Percentiles rank a stretch among this genome's conserved stretches.
phyloP scores from a whole-genome alignment of 164 flowering plant genomes.

The Santalum album region DNA sequence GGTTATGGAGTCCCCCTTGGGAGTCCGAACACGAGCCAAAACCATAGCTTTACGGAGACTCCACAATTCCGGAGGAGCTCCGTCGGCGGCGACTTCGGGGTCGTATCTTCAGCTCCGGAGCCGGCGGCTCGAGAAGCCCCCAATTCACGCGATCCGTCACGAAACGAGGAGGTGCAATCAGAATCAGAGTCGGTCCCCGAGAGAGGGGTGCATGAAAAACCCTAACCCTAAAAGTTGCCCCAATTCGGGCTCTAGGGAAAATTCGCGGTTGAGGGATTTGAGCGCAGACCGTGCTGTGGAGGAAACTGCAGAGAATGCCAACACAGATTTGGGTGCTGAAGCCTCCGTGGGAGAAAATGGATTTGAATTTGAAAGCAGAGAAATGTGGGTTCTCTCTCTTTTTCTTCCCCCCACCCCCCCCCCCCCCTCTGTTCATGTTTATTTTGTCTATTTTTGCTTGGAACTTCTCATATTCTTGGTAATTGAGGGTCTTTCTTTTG shows the following conservation, averaged over 20 bases:
- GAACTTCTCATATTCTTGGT: no score
- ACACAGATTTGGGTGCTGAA: constrained; percentile 17
- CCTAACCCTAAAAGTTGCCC: constrained; percentile 3
- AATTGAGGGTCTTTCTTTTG: no score
- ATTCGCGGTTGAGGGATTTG: no score
- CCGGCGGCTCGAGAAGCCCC: constrained; percentile 33
- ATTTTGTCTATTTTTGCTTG: no score
- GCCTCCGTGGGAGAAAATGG: constrained; percentile 41
- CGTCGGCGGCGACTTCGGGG: constrained; percentile 4
- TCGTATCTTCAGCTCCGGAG: constrained; percentile 39
- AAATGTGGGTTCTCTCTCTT: constrained; percentile 25
- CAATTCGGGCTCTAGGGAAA: constrained; percentile 7
- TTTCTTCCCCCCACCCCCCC: no score
- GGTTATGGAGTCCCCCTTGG: constrained; percentile 27
- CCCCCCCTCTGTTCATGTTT: no score
- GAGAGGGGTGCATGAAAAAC: constrained; percentile 1
- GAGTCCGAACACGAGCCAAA: constrained; percentile 41
- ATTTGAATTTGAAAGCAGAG: constrained; percentile 35
- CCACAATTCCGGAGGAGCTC: constrained; percentile 1
- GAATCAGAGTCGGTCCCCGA: not conserved
- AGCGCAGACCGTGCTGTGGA: not conserved
- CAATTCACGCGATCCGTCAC: no score
- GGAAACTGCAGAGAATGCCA: not conserved
- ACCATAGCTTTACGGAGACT: constrained; percentile 35
- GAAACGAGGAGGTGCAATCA: constrained; percentile 1